Evolutionary conservation across 139 green algal genomes (phyloP).

Genomic region (Nannochloris sp.): DNA sequence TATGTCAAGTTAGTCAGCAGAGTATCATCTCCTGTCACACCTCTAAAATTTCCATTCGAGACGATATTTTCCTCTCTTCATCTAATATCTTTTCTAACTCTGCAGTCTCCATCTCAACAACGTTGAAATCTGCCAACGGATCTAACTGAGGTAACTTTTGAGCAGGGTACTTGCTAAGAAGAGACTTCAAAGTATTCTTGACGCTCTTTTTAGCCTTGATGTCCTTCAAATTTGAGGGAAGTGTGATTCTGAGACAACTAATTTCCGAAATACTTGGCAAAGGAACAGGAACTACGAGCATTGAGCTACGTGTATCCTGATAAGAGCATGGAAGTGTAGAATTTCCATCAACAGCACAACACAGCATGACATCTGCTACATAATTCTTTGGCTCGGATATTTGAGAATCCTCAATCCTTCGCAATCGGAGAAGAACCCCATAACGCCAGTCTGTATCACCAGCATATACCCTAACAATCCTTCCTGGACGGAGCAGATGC

Average conservation of each 20-base stretch:
- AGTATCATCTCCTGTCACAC: background rate
- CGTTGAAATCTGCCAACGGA: constrained; percentile 75
- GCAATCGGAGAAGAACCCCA: constrained; percentile 60
- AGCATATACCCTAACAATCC: constrained; percentile 49
- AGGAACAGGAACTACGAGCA: constrained; percentile 68
- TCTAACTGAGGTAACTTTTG: constrained; percentile 64
- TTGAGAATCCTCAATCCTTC: constrained; percentile 11
- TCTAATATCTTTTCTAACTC: background rate
- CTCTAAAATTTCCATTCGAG: background rate
- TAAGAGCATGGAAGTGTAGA: background rate
- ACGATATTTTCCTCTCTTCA: background rate
- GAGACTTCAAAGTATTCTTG: constrained; percentile 44
- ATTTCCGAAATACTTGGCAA: constrained; percentile 58
- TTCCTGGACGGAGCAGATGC: constrained; percentile 67
- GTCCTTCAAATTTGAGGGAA: constrained; percentile 69
- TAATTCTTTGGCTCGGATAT: constrained; percentile 33
- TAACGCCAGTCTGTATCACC: constrained; percentile 66
- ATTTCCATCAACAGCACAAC: constrained; percentile 7
- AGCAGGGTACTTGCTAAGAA: constrained; percentile 32
- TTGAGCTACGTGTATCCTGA: constrained; percentile 24
- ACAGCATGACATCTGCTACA: constrained; percentile 55
- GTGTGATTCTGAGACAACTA: constrained; percentile 55
- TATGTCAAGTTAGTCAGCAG: constrained; percentile 16
- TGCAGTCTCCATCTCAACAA: constrained; percentile 34
- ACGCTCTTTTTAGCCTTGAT: constrained; percentile 36